A percentile compares a stretch with the other conserved stretches of the same genome.
phyloP scores from a whole-genome alignment of 2,329 filamentous ascomycete species.

The Fusarium floridanum region DNA sequence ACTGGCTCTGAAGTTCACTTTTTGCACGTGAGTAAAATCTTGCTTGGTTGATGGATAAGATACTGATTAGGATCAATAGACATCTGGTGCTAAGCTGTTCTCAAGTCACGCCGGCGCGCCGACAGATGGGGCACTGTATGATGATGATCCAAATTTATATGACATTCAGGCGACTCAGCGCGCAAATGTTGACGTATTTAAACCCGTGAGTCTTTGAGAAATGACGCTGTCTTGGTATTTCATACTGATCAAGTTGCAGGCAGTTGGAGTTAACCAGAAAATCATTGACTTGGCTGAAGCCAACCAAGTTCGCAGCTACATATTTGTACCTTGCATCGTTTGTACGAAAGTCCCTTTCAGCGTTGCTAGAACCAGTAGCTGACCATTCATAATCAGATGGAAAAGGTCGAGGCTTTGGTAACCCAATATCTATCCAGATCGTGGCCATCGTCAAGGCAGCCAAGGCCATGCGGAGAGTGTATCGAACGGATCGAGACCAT shows the following conservation, averaged over 20 bases:
- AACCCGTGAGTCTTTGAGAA: not conserved
- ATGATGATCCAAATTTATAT: not conserved
- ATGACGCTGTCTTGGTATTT: accelerated
- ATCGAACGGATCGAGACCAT: not conserved
- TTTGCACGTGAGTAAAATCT: not conserved
- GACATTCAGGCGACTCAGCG: not conserved
- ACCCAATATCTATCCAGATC: not conserved
- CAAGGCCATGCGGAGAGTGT: not conserved
- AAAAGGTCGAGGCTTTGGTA: not conserved
- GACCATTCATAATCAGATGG: no score
- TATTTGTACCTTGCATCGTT: not conserved
- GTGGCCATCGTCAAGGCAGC: not conserved
- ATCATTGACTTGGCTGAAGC: not conserved
- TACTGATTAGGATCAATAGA: not conserved
- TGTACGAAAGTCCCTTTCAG: not conserved
- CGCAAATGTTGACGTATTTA: not conserved
- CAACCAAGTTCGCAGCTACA: not conserved
- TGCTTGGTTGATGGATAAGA: not conserved
- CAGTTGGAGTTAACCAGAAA: not conserved
- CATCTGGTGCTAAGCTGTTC: not conserved
- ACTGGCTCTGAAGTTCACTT: not conserved
- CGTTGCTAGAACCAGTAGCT: not conserved
- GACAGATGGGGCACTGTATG: not conserved
- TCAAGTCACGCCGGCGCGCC: not conserved
- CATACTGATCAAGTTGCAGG: not conserved